These are phyloP conservation scores for Yamadazyma phyllophila DNA, from an alignment of 805 yeast species.

Conservation along the genomic window DNA sequence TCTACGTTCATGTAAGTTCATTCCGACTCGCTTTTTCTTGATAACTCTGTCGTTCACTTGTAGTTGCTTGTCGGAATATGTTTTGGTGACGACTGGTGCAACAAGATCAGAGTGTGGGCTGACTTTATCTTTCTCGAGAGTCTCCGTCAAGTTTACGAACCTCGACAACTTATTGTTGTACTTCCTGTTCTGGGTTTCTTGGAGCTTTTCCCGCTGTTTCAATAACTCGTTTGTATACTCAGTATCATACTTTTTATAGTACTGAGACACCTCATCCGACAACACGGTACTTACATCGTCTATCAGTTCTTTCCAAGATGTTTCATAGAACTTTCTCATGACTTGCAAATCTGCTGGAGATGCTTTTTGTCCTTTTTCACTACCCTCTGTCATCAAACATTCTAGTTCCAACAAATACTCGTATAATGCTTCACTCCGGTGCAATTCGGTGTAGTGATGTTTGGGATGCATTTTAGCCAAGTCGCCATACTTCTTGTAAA, in stretches of 20 bases:
- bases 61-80: background rate
- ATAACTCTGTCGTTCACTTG: constrained; percentile 8
- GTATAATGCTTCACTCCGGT: constrained; percentile 34
- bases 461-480: constrained; percentile 24
- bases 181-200: constrained; percentile 16
- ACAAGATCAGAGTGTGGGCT: constrained; percentile 36
- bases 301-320: constrained; percentile 13
- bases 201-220: constrained; percentile 14
- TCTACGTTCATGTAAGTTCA: constrained; percentile 23
- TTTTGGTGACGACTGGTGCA: background rate
- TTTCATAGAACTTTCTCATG: constrained; percentile 1
- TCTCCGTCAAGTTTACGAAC: background rate
- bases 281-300: constrained; percentile 11
- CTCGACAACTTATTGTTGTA: constrained; percentile 8
- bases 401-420: constrained; percentile 20
- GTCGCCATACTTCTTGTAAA: constrained; percentile 5
- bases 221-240: constrained; percentile 3
- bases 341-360: background rate
- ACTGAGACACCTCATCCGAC: constrained; percentile 9
- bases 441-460: constrained; percentile 24
- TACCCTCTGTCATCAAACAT: background rate
- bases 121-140: constrained; percentile 21
- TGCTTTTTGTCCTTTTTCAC: background rate
- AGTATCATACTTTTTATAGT: constrained; percentile 16
- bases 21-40: constrained; percentile 15